A percentile compares a stretch with the other conserved stretches of the same genome.
phyloP scores from a whole-genome alignment of 208 protist genomes.

The Crithidia expoeki region DNA sequence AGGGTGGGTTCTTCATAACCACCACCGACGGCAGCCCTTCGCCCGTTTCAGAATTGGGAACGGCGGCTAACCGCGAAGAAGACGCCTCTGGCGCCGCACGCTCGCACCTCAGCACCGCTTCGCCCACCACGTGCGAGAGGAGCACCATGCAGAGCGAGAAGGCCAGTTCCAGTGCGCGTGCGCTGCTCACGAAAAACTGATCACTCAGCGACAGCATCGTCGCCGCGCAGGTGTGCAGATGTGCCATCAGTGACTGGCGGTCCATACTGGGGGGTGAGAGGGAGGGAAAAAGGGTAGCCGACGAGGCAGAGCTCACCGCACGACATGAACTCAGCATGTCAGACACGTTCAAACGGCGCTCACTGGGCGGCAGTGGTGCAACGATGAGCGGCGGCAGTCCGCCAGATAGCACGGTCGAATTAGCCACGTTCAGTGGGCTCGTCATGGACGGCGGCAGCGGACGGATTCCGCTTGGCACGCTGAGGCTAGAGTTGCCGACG shows the following conservation, averaged over 20 bases:
- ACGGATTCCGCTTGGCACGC: not conserved
- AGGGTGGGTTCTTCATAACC: constrained; percentile 5
- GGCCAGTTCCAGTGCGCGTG: constrained; percentile 30
- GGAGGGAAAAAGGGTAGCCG: constrained; percentile 18
- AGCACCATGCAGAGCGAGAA: constrained; percentile 32
- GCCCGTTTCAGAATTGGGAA: not conserved
- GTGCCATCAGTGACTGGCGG: constrained; percentile 18
- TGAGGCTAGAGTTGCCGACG: constrained; percentile 12
- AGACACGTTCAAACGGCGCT: not conserved
- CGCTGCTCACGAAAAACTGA: constrained; percentile 21
- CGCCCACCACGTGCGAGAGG: constrained; percentile 35
- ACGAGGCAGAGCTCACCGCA: not conserved
- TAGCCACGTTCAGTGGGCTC: constrained; percentile 1
- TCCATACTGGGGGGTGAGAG: constrained; percentile 12
- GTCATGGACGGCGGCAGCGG: constrained; percentile 6
- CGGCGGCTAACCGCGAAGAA: not conserved
- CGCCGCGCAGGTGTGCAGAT: constrained; percentile 17
- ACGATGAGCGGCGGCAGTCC: constrained; percentile 20
- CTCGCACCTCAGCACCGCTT: constrained; percentile 18
- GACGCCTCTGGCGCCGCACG: not conserved
- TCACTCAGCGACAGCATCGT: constrained; percentile 16
- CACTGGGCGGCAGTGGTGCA: constrained; percentile 4
- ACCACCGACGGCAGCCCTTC: not conserved
- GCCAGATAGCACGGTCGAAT: not conserved
- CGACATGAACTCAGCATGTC: constrained; percentile 13